Evolutionary conservation across 2,329 filamentous ascomycete species (phyloP), one percentile per base, ranked within the genome.

Genomic region (Hymenoscyphus infarciens): DNA sequence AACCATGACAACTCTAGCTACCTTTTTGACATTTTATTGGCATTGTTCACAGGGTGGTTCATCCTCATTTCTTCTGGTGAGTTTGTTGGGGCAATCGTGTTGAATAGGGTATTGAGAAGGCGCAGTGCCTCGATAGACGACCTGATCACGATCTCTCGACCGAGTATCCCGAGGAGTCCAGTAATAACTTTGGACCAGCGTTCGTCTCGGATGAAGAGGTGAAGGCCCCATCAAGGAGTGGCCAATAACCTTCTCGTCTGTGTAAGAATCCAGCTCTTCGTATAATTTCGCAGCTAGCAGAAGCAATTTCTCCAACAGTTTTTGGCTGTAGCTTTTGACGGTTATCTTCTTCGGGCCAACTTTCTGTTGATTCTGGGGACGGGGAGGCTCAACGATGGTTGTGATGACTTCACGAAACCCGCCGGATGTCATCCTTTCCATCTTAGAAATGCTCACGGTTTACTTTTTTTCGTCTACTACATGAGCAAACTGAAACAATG

Each of bases 121-220:
- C 2, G 56, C 31, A 6, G 68, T 70, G 16, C 61, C 68, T n/a
- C 68, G 61, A 62, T 63, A 70, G 1, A 71, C 68, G 13, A 69
- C 67, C 42, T 70, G 68, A 54, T 70, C 68, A 22, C 63, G 57
- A 54, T 81, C 79, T 19, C 78, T 67, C 0, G 67, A 61, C 3
- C 71, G 66, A 0, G 78, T 80, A 10, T 75, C 73, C 0, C 73
- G 70, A 1, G 78, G 66, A 0, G 72, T 76, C 75, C 74, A 76
- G 45, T 76, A 76, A 59, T 79, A 80, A 0, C 75, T 75, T 62
- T 81, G 79, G 52, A 81, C 79, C 0, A 81, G 35, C 22, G 59
- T 42, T 42, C 59, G 7, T 22, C 29, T 29, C 45, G 58, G 58
- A 38, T 60, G 58, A 15, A 60, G 58, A 25, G 45, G 58, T 6